These are phyloP conservation scores for Citrullus mucosospermus DNA, from an alignment of 306 rosid genomes.

Conservation along the genomic window DNA sequence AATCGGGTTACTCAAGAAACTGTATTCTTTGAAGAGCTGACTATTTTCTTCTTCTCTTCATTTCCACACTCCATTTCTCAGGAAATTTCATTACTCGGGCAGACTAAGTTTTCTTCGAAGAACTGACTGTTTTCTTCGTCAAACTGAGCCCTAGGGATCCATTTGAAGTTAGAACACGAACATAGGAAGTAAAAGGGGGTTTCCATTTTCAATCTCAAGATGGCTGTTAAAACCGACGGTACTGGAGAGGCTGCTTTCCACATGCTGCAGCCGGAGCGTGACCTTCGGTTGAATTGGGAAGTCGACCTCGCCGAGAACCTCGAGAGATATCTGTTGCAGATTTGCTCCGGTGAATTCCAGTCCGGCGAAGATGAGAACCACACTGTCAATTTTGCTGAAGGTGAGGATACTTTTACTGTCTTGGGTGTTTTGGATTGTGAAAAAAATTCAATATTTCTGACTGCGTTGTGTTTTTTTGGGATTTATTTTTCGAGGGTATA, in stretches of 20 bases:
- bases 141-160: slow-evolving; percentile 29
- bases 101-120: neutral
- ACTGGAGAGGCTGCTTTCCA: slow-evolving; percentile 28
- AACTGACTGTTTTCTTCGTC: neutral
- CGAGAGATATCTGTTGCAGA: slow-evolving; percentile 68
- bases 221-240: slow-evolving; percentile 33
- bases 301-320: slow-evolving; percentile 82
- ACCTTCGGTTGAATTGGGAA: slow-evolving; percentile 86
- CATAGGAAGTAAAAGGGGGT: slow-evolving; percentile 1
- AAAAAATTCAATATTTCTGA: neutral
- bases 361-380: slow-evolving; percentile 43
- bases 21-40: too few species aligned
- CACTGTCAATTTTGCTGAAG: slow-evolving; percentile 77
- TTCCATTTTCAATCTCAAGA: slow-evolving; percentile 12
- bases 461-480: neutral
- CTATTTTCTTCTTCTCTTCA: too few species aligned
- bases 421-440: neutral
- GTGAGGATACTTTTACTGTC: slow-evolving; percentile 20
- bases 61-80: too few species aligned
- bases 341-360: slow-evolving; percentile 67
- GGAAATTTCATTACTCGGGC: neutral
- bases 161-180: slow-evolving; percentile 8
- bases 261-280: slow-evolving; percentile 76
- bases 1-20: too few species aligned
- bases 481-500: slow-evolving; percentile 19